Evolutionary conservation across 140 eudicot species (phyloP).

Genomic region (Oenanthe javanica): DNA sequence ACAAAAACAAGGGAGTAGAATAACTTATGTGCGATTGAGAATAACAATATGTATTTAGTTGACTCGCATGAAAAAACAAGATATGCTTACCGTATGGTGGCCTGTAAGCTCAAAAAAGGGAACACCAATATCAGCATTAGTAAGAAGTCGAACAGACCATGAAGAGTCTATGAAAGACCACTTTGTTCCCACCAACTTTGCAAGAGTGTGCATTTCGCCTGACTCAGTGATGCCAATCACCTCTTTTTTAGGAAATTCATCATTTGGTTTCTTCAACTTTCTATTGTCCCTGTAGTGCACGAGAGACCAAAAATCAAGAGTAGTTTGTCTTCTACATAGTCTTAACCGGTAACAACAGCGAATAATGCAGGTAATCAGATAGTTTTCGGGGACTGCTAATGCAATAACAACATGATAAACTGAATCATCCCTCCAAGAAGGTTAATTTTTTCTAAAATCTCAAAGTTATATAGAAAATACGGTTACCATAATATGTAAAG

Average conservation of each 20-base stretch:
- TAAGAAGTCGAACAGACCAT: slow-evolving; percentile 50
- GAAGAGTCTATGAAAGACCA: slow-evolving; percentile 58
- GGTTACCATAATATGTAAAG: not conserved
- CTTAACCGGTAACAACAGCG: not conserved
- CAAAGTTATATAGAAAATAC: not conserved
- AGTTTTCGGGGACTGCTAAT: not conserved
- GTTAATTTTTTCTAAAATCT: not conserved
- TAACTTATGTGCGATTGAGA: not conserved
- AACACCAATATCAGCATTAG: slow-evolving; percentile 25
- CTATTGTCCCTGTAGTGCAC: slow-evolving; percentile 30
- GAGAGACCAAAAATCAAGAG: slow-evolving; percentile 8
- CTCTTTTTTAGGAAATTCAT: slow-evolving; percentile 23
- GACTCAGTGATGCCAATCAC: slow-evolving; percentile 44
- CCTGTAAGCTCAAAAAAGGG: slow-evolving; percentile 56
- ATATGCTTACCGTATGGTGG: slow-evolving; percentile 42
- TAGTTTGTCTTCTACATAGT: not conserved
- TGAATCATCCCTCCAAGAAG: not conserved
- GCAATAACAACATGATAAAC: not conserved
- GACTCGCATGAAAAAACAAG: not conserved
- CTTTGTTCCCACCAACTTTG: slow-evolving; percentile 42
- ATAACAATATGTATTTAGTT: slow-evolving; percentile 4
- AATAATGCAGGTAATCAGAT: not conserved
- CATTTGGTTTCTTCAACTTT: slow-evolving; percentile 26
- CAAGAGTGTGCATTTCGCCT: slow-evolving; percentile 47
- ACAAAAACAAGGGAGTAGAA: not conserved